Evolutionary conservation across 192 early-diverging fungal genomes (phyloP), one percentile per base, ranked within the genome.

Genomic region (Polychytrium aggregatum): DNA sequence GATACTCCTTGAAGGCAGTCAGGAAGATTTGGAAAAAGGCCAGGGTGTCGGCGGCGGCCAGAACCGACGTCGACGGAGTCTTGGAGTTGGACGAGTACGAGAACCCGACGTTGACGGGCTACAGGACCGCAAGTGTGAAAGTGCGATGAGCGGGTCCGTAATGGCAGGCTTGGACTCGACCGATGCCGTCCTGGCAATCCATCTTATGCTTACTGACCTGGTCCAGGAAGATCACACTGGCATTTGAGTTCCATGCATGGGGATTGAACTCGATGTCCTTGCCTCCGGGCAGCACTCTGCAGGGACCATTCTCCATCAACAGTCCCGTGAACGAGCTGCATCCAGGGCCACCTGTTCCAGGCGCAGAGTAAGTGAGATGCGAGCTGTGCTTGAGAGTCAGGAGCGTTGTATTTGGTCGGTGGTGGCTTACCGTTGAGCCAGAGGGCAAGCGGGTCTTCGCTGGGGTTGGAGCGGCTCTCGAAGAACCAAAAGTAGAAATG

Each of bases 401-500:
- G n/a, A n/a, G 51, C 36, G 11, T 44, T 27, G 40, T 24, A 36
- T 26, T 26, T 4, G 17, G 25, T 24, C 16, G 28, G 48, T 14
- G 47, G 38, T 17, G 43, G 18, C 26, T 14, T 9, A 44, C 81
- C 81, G 24, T 81, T 83, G 39, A 82, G 72, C 84, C 84, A 87
- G 31, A 87, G 67, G 33, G 83, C 68, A 28, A 85, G 59, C 2
- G 93, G 93, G 52, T 90, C 92, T 21, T 62, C 71, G 50, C 62
- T 51, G 16, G 82, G 81, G 42, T 74, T 65, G 50, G 73, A 72
- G 53, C 88, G 85, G 6, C 85, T 83, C 64, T 93, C 92, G 63
- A 98, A 97, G 77, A 98, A 97, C 86, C 87, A 92, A 62, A 88
- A 92, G 72, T 87, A 91, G 57, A 88, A 90, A 62, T 92, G 86